These are phyloP conservation scores for Terana coerulea DNA, from an alignment of 768 basidiomycete species.

Conservation along the genomic window DNA sequence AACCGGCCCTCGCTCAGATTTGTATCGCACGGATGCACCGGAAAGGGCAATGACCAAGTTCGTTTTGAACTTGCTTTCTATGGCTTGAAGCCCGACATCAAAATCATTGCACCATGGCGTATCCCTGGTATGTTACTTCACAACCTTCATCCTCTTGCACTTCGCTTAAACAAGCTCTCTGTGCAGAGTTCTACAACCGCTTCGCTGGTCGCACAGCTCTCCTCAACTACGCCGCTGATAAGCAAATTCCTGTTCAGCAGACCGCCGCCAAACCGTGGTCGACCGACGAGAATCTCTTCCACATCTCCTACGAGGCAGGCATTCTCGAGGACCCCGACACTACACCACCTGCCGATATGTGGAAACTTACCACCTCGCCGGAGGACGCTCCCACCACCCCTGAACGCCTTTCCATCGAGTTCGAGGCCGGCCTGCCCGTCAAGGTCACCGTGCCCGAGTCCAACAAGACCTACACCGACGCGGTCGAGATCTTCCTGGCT, in stretches of 20 bases:
- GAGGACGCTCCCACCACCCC: constrained; percentile 77
- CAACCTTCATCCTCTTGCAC: neutral
- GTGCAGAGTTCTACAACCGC: constrained; percentile 96
- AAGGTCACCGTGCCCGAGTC: constrained; percentile 64
- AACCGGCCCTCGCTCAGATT: constrained; percentile 51
- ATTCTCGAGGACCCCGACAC: constrained; percentile 96
- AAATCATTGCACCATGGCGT: constrained; percentile 98
- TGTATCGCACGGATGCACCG: constrained; percentile 98
- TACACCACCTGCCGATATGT: constrained; percentile 96
- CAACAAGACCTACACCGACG: constrained; percentile 72
- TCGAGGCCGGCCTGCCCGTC: constrained; percentile 81
- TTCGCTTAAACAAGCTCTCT: neutral
- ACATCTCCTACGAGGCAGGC: constrained; percentile 99
- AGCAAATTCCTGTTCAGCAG: constrained; percentile 90
- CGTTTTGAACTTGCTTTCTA: constrained; percentile 99
- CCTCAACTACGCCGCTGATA: constrained; percentile 82
- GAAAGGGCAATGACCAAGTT: constrained; percentile 99
- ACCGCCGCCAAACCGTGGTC: constrained; percentile 98
- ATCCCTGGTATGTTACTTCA: constrained; percentile 62
- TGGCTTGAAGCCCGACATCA: constrained; percentile 97
- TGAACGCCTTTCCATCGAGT: constrained; percentile 82
- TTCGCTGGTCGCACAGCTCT: constrained; percentile 95
- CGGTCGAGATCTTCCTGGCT: constrained; percentile 88
- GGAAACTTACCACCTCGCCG: constrained; percentile 90
- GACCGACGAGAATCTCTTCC: constrained; percentile 99